Percentiles rank a stretch among this genome's conserved stretches.
These are phyloP conservation scores for Collybiopsis luxurians DNA, from an alignment of 768 basidiomycete species.

Conservation along the genomic window DNA sequence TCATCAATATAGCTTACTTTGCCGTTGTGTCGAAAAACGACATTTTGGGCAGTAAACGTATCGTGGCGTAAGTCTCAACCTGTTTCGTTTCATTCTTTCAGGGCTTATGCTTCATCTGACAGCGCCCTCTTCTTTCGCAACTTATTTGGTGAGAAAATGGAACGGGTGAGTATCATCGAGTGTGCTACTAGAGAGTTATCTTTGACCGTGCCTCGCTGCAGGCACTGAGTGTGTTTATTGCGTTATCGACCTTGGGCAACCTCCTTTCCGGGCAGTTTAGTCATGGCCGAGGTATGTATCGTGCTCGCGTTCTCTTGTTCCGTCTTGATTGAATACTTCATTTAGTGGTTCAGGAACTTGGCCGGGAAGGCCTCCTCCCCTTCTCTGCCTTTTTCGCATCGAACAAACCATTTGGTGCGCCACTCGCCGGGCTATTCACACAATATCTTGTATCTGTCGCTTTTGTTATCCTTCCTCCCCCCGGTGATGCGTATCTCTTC, in stretches of 20 bases:
- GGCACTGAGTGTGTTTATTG: conserved; percentile 60
- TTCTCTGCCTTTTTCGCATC: conserved; percentile 66
- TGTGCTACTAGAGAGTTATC: background rate
- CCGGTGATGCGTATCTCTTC: conserved; percentile 76
- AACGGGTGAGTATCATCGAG: conserved; percentile 38
- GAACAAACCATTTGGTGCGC: conserved; percentile 69
- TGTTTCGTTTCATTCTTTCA: background rate
- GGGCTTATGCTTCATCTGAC: background rate
- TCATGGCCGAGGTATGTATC: conserved; percentile 55
- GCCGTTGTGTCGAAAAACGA: conserved; percentile 69
- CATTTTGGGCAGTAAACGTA: conserved; percentile 59
- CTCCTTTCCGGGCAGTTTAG: conserved; percentile 61
- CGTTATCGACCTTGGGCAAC: conserved; percentile 64
- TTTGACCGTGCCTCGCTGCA: conserved; percentile 18
- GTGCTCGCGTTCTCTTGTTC: conserved; percentile 1
- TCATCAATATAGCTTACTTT: conserved; percentile 73
- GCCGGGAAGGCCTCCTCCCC: conserved; percentile 68
- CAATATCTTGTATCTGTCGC: conserved; percentile 61
- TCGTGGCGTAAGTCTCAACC: conserved; percentile 56
- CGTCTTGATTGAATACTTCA: background rate
- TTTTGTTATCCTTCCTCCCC: conserved; percentile 54
- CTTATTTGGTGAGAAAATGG: conserved; percentile 60
- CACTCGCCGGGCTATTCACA: conserved; percentile 56
- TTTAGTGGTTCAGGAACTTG: conserved; percentile 70
- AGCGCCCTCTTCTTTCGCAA: conserved; percentile 76